phyloP scores from a whole-genome alignment of 495 filamentous ascomycete species.

The Aspergillus sclerotioniger region DNA sequence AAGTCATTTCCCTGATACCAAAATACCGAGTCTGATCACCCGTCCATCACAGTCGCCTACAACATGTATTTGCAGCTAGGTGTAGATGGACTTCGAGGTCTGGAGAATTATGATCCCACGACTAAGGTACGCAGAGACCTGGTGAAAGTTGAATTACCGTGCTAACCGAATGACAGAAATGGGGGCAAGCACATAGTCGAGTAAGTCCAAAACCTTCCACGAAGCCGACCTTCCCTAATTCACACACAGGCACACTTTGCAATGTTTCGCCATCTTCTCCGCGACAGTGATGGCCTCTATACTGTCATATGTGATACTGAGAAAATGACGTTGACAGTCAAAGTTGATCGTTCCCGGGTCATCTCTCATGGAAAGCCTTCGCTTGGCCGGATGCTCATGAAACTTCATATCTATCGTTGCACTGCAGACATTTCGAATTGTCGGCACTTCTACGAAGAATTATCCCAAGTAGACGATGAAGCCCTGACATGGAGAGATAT shows the following conservation, averaged over 20 bases:
- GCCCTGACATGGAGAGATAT: slow-evolving; percentile 36
- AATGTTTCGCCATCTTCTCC: slow-evolving; percentile 38
- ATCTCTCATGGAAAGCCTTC: slow-evolving; percentile 38
- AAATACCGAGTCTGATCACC: neutral
- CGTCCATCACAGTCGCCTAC: slow-evolving; percentile 36
- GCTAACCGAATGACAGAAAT: slow-evolving; percentile 28
- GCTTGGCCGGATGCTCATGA: slow-evolving; percentile 40
- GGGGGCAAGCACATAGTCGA: slow-evolving; percentile 46
- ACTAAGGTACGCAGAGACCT: slow-evolving; percentile 25
- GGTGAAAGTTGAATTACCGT: neutral
- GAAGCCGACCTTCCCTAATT: neutral
- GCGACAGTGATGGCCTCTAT: slow-evolving; percentile 31
- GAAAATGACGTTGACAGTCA: slow-evolving; percentile 25
- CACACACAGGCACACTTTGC: slow-evolving; percentile 41
- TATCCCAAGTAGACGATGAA: slow-evolving; percentile 37
- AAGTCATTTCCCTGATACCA: slow-evolving; percentile 7
- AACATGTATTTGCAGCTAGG: slow-evolving; percentile 45
- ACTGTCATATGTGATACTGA: slow-evolving; percentile 21
- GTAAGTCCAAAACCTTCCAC: slow-evolving; percentile 19
- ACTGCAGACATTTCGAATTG: slow-evolving; percentile 43
- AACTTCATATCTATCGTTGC: slow-evolving; percentile 46
- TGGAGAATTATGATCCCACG: slow-evolving; percentile 43
- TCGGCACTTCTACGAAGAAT: slow-evolving; percentile 37
- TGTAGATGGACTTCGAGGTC: slow-evolving; percentile 42
- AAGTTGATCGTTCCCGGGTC: slow-evolving; percentile 37